Percentiles rank a stretch among this genome's conserved stretches.
Conservation (phyloP, 257 asterid genomes). For the Paulownia fortunei region DNA sequence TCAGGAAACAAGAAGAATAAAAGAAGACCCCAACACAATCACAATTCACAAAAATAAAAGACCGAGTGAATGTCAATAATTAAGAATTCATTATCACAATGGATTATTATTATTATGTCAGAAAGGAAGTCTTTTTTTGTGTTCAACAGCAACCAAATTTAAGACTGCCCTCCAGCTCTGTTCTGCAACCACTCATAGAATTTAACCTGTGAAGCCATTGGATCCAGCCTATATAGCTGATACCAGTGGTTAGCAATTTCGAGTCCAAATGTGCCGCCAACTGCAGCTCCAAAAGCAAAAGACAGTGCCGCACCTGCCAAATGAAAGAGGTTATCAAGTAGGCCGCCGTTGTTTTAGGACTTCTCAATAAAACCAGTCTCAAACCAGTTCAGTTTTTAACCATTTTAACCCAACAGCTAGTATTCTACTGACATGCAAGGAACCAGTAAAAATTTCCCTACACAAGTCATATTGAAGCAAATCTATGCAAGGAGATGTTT, state of each 20-base stretch:
- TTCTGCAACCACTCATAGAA: slow-evolving; percentile 93
- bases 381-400: neutral
- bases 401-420: neutral
- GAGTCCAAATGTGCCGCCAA: slow-evolving; percentile 83
- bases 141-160: neutral
- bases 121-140: slow-evolving; percentile 12
- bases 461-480: neutral
- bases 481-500: neutral
- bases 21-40: no score
- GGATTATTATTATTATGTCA: slow-evolving; percentile 28
- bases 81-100: slow-evolving; percentile 4
- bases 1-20: no score
- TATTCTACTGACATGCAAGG: neutral
- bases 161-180: slow-evolving; percentile 49
- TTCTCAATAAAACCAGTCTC: neutral
- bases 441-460: neutral
- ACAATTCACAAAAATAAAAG: no score
- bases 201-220: slow-evolving; percentile 81
- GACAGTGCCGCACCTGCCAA: slow-evolving; percentile 75
- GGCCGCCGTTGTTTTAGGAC: neutral
- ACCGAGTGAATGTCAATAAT: no score
- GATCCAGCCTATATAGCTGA: slow-evolving; percentile 73
- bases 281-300: slow-evolving; percentile 75
- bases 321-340: slow-evolving; percentile 19
- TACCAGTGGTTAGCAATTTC: slow-evolving; percentile 83